These are phyloP conservation scores for Pyricularia grisea DNA, from an alignment of 2,329 filamentous ascomycete genomes.

Conservation along the genomic window DNA sequence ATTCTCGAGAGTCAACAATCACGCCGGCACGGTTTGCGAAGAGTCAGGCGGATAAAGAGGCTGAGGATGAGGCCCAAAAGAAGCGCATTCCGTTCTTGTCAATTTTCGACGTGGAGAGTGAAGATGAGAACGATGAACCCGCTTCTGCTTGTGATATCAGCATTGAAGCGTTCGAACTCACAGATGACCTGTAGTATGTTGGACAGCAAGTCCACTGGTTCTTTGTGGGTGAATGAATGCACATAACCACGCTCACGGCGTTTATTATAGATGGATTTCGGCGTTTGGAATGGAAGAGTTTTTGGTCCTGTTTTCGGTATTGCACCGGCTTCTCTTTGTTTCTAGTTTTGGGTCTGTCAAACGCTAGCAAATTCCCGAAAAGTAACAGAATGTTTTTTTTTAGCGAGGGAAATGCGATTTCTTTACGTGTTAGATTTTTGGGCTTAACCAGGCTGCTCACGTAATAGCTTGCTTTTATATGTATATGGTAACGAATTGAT, in stretches of 20 bases:
- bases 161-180: conserved; percentile 48
- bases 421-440: too few species aligned
- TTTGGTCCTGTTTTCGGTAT: too few species aligned
- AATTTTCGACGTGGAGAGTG: conserved; percentile 44
- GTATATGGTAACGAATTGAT: too few species aligned
- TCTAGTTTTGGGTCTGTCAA: too few species aligned
- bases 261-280: background rate
- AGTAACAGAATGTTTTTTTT: too few species aligned
- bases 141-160: conserved; percentile 32
- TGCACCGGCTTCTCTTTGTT: too few species aligned
- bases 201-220: background rate
- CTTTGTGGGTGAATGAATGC: background rate
- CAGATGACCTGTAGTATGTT: conserved; percentile 24
- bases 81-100: conserved; percentile 41
- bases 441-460: too few species aligned
- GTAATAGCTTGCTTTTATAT: too few species aligned
- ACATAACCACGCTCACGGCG: conserved; percentile 2
- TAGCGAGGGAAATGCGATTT: too few species aligned
- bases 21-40: conserved; percentile 35
- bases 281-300: too few species aligned
- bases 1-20: conserved; percentile 30
- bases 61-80: conserved; percentile 19
- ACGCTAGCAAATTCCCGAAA: too few species aligned
- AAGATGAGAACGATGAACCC: conserved; percentile 32
- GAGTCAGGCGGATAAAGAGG: conserved; percentile 13